Evolutionary conservation across 345 rosid species (phyloP).

Genomic region (Hevea brasiliensis): DNA sequence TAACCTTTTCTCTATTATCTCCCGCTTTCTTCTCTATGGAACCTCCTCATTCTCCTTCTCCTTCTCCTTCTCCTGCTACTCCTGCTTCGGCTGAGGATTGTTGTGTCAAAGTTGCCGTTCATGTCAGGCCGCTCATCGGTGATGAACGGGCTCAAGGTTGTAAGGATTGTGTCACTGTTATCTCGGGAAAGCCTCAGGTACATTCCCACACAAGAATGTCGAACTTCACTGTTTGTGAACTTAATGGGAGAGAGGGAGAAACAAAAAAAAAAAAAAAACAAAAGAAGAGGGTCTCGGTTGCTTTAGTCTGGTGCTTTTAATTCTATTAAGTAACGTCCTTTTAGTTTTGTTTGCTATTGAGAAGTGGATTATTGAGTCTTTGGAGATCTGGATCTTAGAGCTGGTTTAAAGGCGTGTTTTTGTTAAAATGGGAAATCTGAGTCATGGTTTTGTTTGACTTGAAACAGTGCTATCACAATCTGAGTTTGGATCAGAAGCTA

Average conservation of each 20-base stretch:
- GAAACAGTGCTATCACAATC: conserved; percentile 15
- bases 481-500: conserved; percentile 28
- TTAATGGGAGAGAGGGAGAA: not conserved
- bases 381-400: conserved; percentile 52
- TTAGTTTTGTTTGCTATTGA: not conserved
- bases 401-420: not conserved
- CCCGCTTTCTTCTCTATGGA: conserved; percentile 20
- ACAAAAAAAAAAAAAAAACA: no score
- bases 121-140: conserved; percentile 90
- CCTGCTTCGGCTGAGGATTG: conserved; percentile 59
- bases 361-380: conserved; percentile 6
- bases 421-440: conserved; percentile 13
- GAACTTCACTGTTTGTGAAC: not conserved
- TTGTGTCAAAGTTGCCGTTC: conserved; percentile 95
- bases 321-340: not conserved
- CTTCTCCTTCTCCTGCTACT: conserved; percentile 24
- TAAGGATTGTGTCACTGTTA: conserved; percentile 88
- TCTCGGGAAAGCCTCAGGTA: conserved; percentile 92
- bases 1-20: conserved; percentile 9
- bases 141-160: conserved; percentile 93
- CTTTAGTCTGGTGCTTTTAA: not conserved
- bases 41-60: conserved; percentile 22
- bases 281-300: not conserved
- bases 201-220: conserved; percentile 20
- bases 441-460: conserved; percentile 30